A percentile compares a stretch with the other conserved stretches of the same genome.
Conservation (phyloP, 352 stramenopile genomes). For the Globisporangium lucens region DNA sequence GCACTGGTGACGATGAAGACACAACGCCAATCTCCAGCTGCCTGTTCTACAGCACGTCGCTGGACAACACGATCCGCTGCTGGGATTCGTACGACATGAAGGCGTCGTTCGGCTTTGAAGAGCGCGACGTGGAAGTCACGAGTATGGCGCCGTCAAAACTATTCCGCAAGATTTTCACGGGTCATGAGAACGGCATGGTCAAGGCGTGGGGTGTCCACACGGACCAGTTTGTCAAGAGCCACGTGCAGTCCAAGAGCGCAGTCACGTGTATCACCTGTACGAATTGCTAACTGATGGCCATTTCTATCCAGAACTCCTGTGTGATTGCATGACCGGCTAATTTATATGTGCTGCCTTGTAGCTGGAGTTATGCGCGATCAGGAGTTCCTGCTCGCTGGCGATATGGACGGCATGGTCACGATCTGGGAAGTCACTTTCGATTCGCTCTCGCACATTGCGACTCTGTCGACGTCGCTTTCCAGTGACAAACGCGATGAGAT, state of each 20-base stretch:
- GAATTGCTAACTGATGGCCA: neutral
- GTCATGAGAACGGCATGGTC: constrained; percentile 47
- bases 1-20: constrained; percentile 16
- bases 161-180: constrained; percentile 58
- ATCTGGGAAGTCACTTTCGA: constrained; percentile 58
- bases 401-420: constrained; percentile 42
- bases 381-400: constrained; percentile 56
- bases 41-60: constrained; percentile 61
- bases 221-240: constrained; percentile 36
- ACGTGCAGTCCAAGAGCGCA: constrained; percentile 26
- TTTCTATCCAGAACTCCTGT: neutral
- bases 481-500: constrained; percentile 46
- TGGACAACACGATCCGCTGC: constrained; percentile 71
- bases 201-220: constrained; percentile 69
- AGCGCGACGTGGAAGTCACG: constrained; percentile 61
- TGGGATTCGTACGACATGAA: constrained; percentile 77
- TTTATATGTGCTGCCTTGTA: constrained; percentile 6
- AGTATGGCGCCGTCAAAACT: constrained; percentile 47
- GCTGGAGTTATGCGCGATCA: constrained; percentile 47
- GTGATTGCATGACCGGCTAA: neutral
- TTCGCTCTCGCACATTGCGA: constrained; percentile 19
- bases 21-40: constrained; percentile 16
- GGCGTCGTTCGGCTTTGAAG: constrained; percentile 57
- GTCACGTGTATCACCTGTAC: constrained; percentile 53
- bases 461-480: constrained; percentile 11